Conservation (phyloP, 305 asterid species). For the Fraxinus sp. region DNA sequence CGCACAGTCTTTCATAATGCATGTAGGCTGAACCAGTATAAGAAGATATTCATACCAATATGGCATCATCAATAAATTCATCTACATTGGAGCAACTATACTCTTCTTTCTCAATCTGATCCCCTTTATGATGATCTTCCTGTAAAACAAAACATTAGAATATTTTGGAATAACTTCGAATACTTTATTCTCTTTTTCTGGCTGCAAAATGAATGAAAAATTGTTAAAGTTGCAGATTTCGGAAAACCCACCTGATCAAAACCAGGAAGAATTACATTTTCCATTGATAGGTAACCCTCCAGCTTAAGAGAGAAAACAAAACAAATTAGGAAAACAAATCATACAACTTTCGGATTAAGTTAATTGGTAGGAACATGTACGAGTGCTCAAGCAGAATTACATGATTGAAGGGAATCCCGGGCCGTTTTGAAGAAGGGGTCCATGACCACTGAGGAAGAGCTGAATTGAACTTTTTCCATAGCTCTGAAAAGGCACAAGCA, state of each 20-base stretch:
- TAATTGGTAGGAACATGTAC: neutral
- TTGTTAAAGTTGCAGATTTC: neutral
- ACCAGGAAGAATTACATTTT: slow-evolving; percentile 49
- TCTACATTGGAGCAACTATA: slow-evolving; percentile 40
- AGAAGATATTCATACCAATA: slow-evolving; percentile 37
- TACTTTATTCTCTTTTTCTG: neutral
- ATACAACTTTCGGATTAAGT: slow-evolving; percentile 4
- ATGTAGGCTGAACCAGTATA: neutral
- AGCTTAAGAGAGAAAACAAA: slow-evolving; percentile 18
- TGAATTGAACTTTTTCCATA: slow-evolving; percentile 61
- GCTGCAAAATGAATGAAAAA: neutral
- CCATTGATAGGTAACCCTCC: slow-evolving; percentile 71
- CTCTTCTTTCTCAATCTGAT: slow-evolving; percentile 36
- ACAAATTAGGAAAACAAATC: neutral
- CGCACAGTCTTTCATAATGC: neutral
- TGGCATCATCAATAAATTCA: slow-evolving; percentile 48
- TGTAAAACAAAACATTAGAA: slow-evolving; percentile 20
- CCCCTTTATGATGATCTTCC: slow-evolving; percentile 37
- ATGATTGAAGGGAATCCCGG: slow-evolving; percentile 38
- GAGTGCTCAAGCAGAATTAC: slow-evolving; percentile 18
- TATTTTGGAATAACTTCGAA: neutral
- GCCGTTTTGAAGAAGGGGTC: slow-evolving; percentile 48
- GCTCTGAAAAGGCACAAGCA: slow-evolving; percentile 56
- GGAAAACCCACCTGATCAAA: slow-evolving; percentile 44
- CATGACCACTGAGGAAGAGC: slow-evolving; percentile 69